Percentiles rank a stretch among this genome's conserved stretches.
phyloP scores from a whole-genome alignment of 139 green algal species.

The Picochlorum sp. region DNA sequence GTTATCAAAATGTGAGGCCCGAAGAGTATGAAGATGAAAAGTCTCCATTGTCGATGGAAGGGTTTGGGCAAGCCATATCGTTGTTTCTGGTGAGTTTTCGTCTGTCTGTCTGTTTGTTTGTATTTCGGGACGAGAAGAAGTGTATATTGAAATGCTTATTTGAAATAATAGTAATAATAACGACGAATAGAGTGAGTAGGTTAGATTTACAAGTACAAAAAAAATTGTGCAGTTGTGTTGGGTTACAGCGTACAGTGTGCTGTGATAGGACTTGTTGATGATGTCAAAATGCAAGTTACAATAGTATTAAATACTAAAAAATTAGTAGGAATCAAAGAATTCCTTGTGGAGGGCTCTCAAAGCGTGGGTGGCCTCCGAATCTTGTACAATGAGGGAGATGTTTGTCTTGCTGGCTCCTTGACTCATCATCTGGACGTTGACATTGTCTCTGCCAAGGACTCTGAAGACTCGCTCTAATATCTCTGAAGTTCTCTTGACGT shows the following conservation, averaged over 20 bases:
- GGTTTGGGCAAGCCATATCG: slow-evolving; percentile 9
- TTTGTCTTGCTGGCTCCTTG: slow-evolving; percentile 74
- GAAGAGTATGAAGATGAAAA: slow-evolving; percentile 16
- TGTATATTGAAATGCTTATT: no score
- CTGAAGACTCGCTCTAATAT: slow-evolving; percentile 68
- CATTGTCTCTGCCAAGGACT: slow-evolving; percentile 36
- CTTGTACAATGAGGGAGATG: slow-evolving; percentile 70
- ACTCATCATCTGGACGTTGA: slow-evolving; percentile 85
- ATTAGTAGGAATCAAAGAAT: slow-evolving; percentile 47
- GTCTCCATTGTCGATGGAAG: slow-evolving; percentile 9
- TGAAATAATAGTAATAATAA: no score
- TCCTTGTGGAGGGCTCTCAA: slow-evolving; percentile 56
- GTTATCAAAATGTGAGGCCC: slow-evolving; percentile 19
- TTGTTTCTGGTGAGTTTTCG: slow-evolving; percentile 27
- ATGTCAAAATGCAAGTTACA: background rate
- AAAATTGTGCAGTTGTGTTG: no score
- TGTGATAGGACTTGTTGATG: no score
- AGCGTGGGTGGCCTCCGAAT: slow-evolving; percentile 32
- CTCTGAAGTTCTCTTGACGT: slow-evolving; percentile 65
- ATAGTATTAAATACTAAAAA: slow-evolving; percentile 49
- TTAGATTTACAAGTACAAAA: no score
- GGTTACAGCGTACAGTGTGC: no score
- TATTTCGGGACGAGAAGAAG: no score
- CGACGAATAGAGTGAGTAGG: no score
- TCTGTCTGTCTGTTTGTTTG: background rate